These are phyloP conservation scores for Yamadazyma scolyti DNA, from an alignment of 805 yeast genomes.

Conservation along the genomic window DNA sequence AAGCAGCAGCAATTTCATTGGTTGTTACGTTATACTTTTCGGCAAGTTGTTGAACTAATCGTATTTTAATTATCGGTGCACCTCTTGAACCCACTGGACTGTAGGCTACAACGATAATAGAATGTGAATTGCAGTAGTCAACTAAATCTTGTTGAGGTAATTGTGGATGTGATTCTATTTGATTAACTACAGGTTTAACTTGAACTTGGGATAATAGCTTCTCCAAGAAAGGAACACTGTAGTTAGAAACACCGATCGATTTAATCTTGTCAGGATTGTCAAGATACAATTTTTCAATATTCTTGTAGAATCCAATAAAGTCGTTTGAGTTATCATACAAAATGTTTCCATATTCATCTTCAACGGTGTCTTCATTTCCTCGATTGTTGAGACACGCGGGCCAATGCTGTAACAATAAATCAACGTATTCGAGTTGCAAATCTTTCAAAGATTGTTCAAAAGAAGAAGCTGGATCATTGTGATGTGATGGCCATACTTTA, in stretches of 20 bases:
- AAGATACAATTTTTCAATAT: slow-evolving; percentile 3
- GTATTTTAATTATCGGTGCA: slow-evolving; percentile 56
- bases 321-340: slow-evolving; percentile 24
- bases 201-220: slow-evolving; percentile 17
- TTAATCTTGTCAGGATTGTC: slow-evolving; percentile 10
- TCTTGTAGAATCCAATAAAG: slow-evolving; percentile 24
- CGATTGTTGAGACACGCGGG: slow-evolving; percentile 77
- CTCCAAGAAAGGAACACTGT: slow-evolving; percentile 21
- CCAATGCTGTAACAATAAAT: slow-evolving; percentile 81
- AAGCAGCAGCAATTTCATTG: slow-evolving; percentile 58
- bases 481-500: slow-evolving; percentile 82
- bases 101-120: slow-evolving; percentile 65
- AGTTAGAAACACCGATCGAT: slow-evolving; percentile 35
- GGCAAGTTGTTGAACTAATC: slow-evolving; percentile 49
- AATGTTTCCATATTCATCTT: slow-evolving; percentile 29
- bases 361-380: slow-evolving; percentile 45
- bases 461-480: slow-evolving; percentile 47
- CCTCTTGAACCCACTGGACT: slow-evolving; percentile 54
- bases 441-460: slow-evolving; percentile 61
- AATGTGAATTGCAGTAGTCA: slow-evolving; percentile 53
- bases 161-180: slow-evolving; percentile 32
- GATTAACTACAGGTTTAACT: slow-evolving; percentile 31
- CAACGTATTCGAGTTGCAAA: slow-evolving; percentile 71
- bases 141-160: slow-evolving; percentile 65
- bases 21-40: slow-evolving; percentile 48